Base-by-base conservation (phyloP, 2,329 filamentous ascomycete species). In the Ascosphaera apis region DNA sequence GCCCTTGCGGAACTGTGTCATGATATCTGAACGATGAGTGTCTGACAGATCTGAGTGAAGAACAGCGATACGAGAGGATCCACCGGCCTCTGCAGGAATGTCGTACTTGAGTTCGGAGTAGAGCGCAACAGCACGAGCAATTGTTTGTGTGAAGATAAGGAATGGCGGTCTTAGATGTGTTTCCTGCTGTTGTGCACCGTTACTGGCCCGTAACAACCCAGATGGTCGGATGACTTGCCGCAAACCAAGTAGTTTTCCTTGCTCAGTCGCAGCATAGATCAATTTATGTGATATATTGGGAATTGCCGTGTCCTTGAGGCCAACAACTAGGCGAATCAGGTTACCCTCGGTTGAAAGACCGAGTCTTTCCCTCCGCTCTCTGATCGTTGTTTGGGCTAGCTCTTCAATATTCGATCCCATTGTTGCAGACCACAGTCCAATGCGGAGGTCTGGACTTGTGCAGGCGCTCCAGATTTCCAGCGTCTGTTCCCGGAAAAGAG, bases 141-240 rank as follows among this genome's bases (percentile, higher is more conserved):
- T 92, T 1, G 86, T 93, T 57, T 98, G 88, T 0, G 86, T 88
- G 54, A 98, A 98, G 40, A 98, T 76, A 4, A 98, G 66, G 57
- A 93, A 92, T 0, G 88, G 88, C 0, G 88, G 82, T 1, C 80
- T 72, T 33, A 95, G 63, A 2, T 61, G 56, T 5, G 61, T 54
- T 36, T 53, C 49, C 27, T 30, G 27, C 12, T 30, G 4, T n/a
- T 30, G 27, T 11, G 53, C 47, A 1, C 52, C 62, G 27, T 51
- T 41, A 4, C 63, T 61, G 18, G 70, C 64, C 4, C 27, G 4
- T 12, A 30, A 4, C 3, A 30, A n/a, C 7, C 68, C 65, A 0
- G 72, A 64, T 0, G 86, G 84, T 45, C 82, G 83, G 1, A 95
- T 65, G 19, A 98, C 69, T 50, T 95, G 83, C 33, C 88, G 77